A percentile compares a stretch with the other conserved stretches of the same genome.
Evolutionary conservation across 345 rosid genomes (phyloP).

Genomic region (Brassica cretica): DNA sequence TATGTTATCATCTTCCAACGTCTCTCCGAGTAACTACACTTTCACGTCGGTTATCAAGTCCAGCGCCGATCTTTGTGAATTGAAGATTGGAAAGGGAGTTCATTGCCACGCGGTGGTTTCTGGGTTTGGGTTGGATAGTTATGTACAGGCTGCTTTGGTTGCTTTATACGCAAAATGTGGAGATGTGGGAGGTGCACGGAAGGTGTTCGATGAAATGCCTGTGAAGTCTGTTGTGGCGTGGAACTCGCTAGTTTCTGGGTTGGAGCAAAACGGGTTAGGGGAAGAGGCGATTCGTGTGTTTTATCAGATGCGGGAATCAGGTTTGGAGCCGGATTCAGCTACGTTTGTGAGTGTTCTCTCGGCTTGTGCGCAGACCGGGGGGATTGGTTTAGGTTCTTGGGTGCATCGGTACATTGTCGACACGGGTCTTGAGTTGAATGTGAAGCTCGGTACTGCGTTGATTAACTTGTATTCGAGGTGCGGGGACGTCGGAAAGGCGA

Average conservation of each 20-base stretch:
- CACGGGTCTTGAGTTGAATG: conserved; percentile 52
- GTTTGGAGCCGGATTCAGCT: conserved; percentile 59
- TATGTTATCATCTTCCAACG: conserved; percentile 44
- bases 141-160: conserved; percentile 70
- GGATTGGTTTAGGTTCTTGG: conserved; percentile 60
- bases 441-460: conserved; percentile 70
- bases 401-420: conserved; percentile 52
- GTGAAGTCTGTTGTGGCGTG: conserved; percentile 67
- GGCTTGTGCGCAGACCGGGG: conserved; percentile 78
- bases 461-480: conserved; percentile 84
- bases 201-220: conserved; percentile 68
- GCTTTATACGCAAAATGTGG: conserved; percentile 55
- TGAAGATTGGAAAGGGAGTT: conserved; percentile 49
- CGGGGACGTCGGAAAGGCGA: conserved; percentile 58
- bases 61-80: conserved; percentile 52
- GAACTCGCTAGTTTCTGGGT: conserved; percentile 81
- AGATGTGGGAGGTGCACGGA: conserved; percentile 48
- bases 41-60: conserved; percentile 75
- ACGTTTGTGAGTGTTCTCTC: conserved; percentile 68
- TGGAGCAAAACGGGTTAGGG: conserved; percentile 73
- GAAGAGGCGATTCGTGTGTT: conserved; percentile 63
- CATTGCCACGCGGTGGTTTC: conserved; percentile 57
- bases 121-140: conserved; percentile 62
- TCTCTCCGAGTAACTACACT: conserved; percentile 62
- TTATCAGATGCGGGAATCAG: conserved; percentile 50